A percentile compares a stretch with the other conserved stretches of the same genome.
These are phyloP conservation scores for Myxozyma kluyveri DNA, from an alignment of 805 yeast species.

Conservation along the genomic window DNA sequence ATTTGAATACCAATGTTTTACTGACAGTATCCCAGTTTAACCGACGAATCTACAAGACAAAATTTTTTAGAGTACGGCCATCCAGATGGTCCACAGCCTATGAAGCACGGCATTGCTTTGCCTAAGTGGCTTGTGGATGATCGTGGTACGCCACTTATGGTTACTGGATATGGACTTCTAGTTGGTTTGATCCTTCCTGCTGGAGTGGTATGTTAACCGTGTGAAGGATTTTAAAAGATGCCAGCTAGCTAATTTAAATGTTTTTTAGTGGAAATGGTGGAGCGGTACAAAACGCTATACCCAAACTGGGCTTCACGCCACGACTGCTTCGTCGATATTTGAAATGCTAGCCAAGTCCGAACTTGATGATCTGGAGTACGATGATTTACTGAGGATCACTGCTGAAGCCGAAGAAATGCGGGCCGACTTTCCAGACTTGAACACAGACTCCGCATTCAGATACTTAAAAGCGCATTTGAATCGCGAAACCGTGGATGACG, in stretches of 20 bases:
- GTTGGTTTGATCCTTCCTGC: slow-evolving; percentile 79
- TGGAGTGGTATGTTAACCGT: slow-evolving; percentile 49
- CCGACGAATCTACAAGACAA: slow-evolving; percentile 80
- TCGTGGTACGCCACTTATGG: slow-evolving; percentile 61
- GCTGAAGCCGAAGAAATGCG: slow-evolving; percentile 65
- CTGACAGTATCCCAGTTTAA: slow-evolving; percentile 46
- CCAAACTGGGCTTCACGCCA: slow-evolving; percentile 74
- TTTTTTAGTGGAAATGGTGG: slow-evolving; percentile 71
- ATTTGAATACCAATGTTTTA: background rate
- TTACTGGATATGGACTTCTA: slow-evolving; percentile 63
- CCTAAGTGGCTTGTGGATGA: slow-evolving; percentile 90
- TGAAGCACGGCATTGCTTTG: slow-evolving; percentile 88
- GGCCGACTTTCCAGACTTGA: slow-evolving; percentile 43
- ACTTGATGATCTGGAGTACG: slow-evolving; percentile 51
- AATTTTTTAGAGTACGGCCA: slow-evolving; percentile 88
- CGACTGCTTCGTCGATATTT: slow-evolving; percentile 77
- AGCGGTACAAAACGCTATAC: slow-evolving; percentile 72
- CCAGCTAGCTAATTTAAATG: background rate
- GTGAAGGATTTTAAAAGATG: background rate
- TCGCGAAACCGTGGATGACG: slow-evolving; percentile 46
- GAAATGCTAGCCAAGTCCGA: slow-evolving; percentile 66
- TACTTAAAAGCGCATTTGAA: slow-evolving; percentile 58
- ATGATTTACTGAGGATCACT: slow-evolving; percentile 56
- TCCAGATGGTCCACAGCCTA: slow-evolving; percentile 95
- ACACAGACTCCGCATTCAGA: slow-evolving; percentile 49